Percentiles rank a stretch among this genome's conserved stretches.
These are phyloP conservation scores for Candida nemodendra DNA, from an alignment of 805 yeast genomes.

Conservation along the genomic window DNA sequence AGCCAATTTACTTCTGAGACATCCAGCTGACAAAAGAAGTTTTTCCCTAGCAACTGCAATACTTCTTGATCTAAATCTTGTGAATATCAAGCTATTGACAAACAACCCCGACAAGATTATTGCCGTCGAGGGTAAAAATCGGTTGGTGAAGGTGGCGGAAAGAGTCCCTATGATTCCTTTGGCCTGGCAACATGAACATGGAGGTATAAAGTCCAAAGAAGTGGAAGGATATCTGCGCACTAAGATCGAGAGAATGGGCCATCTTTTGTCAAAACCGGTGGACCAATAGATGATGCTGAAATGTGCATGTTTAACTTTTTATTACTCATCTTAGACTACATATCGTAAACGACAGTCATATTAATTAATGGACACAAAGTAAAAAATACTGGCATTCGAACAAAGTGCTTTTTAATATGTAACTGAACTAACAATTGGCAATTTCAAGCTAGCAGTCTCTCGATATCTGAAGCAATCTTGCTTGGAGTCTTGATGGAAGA, in stretches of 20 bases:
- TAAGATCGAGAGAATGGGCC: conserved; percentile 97
- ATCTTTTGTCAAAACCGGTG: conserved; percentile 56
- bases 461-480: conserved; percentile 56
- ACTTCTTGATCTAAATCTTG: conserved; percentile 74
- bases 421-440: background rate
- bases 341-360: no score
- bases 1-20: conserved; percentile 87
- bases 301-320: no score
- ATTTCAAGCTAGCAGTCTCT: conserved; percentile 46
- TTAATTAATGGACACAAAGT: no score
- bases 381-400: no score
- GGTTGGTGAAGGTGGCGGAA: conserved; percentile 72
- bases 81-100: conserved; percentile 73
- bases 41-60: conserved; percentile 94
- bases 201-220: conserved; percentile 79
- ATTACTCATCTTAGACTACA: background rate
- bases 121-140: conserved; percentile 88
- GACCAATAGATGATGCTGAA: no score
- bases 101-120: conserved; percentile 95
- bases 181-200: conserved; percentile 67
- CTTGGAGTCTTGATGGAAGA: conserved; percentile 69
- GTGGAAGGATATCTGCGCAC: conserved; percentile 92
- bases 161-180: conserved; percentile 97
- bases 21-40: conserved; percentile 97
- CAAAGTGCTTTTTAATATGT: no score